Evolutionary conservation across 768 basidiomycete species (phyloP).

Genomic region (Boletus vermiculosoides): DNA sequence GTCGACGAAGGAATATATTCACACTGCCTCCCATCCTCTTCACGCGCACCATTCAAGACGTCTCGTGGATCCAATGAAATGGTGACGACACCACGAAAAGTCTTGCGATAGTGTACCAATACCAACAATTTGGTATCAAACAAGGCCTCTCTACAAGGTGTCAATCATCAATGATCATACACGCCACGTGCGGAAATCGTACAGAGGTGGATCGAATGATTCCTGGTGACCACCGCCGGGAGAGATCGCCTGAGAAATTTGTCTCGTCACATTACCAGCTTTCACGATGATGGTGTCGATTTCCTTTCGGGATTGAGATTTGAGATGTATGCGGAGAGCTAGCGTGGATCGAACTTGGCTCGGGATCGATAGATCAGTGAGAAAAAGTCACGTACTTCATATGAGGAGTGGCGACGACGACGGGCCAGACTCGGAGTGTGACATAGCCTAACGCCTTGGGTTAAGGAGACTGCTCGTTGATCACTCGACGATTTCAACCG

Average conservation of each 20-base stretch:
- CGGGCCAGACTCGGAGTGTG: neutral
- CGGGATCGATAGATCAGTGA: too few relatives aligned
- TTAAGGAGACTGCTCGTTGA: neutral
- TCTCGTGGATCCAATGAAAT: neutral
- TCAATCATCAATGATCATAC: neutral
- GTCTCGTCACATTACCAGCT: neutral
- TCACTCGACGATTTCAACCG: neutral
- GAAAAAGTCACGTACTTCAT: neutral
- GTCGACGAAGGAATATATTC: neutral
- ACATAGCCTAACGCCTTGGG: neutral
- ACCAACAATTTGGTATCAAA: neutral
- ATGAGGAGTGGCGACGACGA: neutral
- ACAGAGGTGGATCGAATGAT: conserved; percentile 2
- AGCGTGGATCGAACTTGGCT: neutral
- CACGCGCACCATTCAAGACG: neutral
- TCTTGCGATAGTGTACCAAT: neutral
- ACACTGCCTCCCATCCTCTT: neutral
- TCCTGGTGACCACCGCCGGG: neutral
- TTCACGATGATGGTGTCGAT: neutral
- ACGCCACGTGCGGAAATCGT: neutral
- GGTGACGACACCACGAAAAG: neutral
- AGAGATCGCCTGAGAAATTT: neutral
- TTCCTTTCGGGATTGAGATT: neutral
- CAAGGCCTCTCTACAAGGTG: neutral
- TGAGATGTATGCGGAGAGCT: neutral